Conservation (phyloP, 202 grass and related monocot genomes). For the Schoenoplectus tabernaemontani region DNA sequence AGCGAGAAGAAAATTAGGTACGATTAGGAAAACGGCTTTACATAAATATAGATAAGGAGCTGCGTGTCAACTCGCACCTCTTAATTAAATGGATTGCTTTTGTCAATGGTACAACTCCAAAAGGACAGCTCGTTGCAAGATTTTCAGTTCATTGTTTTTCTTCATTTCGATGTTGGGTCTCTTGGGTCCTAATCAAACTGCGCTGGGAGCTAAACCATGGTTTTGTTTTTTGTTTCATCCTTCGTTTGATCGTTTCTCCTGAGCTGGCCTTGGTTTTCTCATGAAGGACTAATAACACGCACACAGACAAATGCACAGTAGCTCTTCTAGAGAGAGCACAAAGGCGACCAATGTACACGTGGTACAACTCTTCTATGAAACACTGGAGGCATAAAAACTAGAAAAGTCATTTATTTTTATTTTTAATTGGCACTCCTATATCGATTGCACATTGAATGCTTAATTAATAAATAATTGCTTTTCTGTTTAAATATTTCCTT, state of each 20-base stretch:
- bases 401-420: neutral
- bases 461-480: neutral
- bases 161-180: neutral
- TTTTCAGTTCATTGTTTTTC: neutral
- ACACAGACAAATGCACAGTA: neutral
- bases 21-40: neutral
- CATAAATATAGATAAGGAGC: conserved; percentile 1
- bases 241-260: neutral
- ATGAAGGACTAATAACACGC: neutral
- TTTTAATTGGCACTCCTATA: neutral
- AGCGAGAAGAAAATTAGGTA: neutral
- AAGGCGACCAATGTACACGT: neutral
- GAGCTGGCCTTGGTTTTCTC: neutral
- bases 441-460: neutral
- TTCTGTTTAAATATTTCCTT: neutral
- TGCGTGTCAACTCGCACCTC: conserved; percentile 8
- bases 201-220: neutral
- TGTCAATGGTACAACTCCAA: conserved; percentile 14
- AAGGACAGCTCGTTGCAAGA: conserved; percentile 7
- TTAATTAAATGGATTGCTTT: conserved; percentile 14
- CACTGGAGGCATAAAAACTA: neutral
- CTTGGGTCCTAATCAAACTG: conserved; percentile 8
- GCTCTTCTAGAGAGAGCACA: neutral
- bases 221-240: neutral
- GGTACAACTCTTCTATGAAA: neutral